These are phyloP conservation scores for Sarocladiaceae sp. DNA, from an alignment of 2,329 filamentous ascomycete species.

Conservation along the genomic window DNA sequence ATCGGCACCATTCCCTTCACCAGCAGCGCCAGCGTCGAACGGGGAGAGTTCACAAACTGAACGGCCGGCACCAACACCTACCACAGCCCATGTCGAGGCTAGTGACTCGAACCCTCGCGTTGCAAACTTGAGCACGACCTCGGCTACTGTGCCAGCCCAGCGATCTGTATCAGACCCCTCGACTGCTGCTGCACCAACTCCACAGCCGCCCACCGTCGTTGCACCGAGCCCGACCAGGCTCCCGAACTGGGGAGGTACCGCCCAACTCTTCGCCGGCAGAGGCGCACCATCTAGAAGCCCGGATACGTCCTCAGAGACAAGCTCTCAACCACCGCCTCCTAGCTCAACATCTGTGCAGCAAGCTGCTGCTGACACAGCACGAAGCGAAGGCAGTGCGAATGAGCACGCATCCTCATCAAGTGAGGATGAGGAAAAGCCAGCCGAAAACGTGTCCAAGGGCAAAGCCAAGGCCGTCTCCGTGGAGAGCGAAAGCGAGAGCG, in stretches of 20 bases:
- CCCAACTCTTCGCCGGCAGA: slow-evolving; percentile 39
- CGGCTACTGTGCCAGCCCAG: not conserved
- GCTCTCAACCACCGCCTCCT: slow-evolving; percentile 15
- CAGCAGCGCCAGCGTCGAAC: slow-evolving; percentile 11
- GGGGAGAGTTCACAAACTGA: slow-evolving; percentile 14
- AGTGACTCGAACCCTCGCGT: not conserved
- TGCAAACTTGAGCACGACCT: not conserved
- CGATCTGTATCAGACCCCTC: not conserved
- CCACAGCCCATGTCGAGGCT: not conserved
- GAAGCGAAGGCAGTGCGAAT: too few species aligned
- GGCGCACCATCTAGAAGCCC: slow-evolving; percentile 16
- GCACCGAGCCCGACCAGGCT: slow-evolving; percentile 38
- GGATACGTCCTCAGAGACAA: slow-evolving; percentile 10
- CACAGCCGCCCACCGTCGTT: slow-evolving; percentile 31
- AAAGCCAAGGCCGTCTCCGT: slow-evolving; percentile 44
- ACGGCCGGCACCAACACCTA: slow-evolving; percentile 12
- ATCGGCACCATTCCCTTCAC: slow-evolving; percentile 18
- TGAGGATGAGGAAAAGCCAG: not conserved
- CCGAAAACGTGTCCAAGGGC: slow-evolving; percentile 16
- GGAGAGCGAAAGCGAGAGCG: slow-evolving; percentile 24
- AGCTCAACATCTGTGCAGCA: too few species aligned
- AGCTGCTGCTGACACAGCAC: not conserved
- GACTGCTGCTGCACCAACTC: slow-evolving; percentile 13
- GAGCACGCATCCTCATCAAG: not conserved
- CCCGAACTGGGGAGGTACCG: slow-evolving; percentile 47